Conservation (phyloP, 1,139 yeast species). For the Saccharomyces hybrid region DNA sequence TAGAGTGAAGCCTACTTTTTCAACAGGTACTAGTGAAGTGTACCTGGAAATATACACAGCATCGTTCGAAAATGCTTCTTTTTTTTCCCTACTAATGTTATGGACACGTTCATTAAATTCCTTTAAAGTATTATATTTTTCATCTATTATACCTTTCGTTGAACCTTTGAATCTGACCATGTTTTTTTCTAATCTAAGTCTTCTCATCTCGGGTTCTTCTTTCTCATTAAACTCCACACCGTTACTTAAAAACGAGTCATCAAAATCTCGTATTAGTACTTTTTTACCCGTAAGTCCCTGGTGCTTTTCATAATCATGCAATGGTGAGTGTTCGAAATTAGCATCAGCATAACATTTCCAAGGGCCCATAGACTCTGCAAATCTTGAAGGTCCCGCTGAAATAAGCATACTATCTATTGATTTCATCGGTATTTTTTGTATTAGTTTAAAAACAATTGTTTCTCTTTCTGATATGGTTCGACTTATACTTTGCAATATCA, state of each 20-base stretch:
- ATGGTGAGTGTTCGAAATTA: slow-evolving; percentile 53
- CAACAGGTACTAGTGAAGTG: slow-evolving; percentile 20
- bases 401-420: slow-evolving; percentile 36
- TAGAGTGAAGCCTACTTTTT: slow-evolving; percentile 16
- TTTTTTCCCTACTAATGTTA: slow-evolving; percentile 9
- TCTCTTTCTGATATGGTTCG: slow-evolving; percentile 39
- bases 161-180: slow-evolving; percentile 54
- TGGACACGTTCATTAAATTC: slow-evolving; percentile 19
- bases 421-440: slow-evolving; percentile 42
- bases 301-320: slow-evolving; percentile 35
- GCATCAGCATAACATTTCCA: slow-evolving; percentile 70
- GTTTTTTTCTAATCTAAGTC: slow-evolving; percentile 34
- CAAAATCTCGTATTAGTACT: slow-evolving; percentile 6
- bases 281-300: slow-evolving; percentile 17
- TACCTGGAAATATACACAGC: slow-evolving; percentile 9
- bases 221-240: slow-evolving; percentile 15
- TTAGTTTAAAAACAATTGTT: slow-evolving; percentile 29
- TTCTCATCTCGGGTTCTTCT: slow-evolving; percentile 19
- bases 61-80: slow-evolving; percentile 8
- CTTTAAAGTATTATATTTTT: slow-evolving; percentile 36
- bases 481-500: slow-evolving; percentile 55
- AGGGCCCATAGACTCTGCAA: slow-evolving; percentile 51
- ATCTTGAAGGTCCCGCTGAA: slow-evolving; percentile 54
- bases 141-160: slow-evolving; percentile 34
- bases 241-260: slow-evolving; percentile 3